phyloP scores from a whole-genome alignment of 345 rosid genomes.

The Viola odorata region DNA sequence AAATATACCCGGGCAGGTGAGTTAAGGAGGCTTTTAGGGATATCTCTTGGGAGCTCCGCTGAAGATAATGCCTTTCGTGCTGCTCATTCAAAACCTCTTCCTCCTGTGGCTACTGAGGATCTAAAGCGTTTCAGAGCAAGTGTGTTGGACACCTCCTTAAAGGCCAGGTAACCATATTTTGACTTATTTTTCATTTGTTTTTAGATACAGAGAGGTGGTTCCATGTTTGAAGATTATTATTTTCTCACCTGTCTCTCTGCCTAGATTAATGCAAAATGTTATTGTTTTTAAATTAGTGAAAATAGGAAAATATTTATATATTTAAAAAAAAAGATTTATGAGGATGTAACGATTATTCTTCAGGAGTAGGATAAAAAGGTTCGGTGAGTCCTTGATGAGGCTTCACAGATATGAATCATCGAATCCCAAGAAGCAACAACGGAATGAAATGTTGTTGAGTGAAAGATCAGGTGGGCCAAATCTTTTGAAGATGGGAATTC shows the following conservation, averaged over 20 bases:
- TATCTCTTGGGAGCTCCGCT: slow-evolving; percentile 27
- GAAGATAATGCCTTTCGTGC: slow-evolving; percentile 45
- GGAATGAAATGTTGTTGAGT: slow-evolving; percentile 33
- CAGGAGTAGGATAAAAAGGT: slow-evolving; percentile 40
- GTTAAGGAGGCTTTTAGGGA: slow-evolving; percentile 40
- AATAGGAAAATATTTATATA: too few species aligned
- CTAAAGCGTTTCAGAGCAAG: slow-evolving; percentile 38
- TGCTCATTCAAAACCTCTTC: slow-evolving; percentile 35
- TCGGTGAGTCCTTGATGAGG: slow-evolving; percentile 33
- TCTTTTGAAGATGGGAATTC: slow-evolving; percentile 32
- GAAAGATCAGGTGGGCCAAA: slow-evolving; percentile 39
- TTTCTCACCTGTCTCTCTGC: neutral
- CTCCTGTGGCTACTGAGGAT: slow-evolving; percentile 40
- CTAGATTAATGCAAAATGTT: neutral
- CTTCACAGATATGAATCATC: slow-evolving; percentile 34
- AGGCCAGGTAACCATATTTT: slow-evolving; percentile 39
- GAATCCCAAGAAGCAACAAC: slow-evolving; percentile 37
- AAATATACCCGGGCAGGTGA: slow-evolving; percentile 34
- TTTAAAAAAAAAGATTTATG: too few species aligned
- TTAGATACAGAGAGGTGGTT: slow-evolving; percentile 7
- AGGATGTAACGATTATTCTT: neutral
- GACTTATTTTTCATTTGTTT: neutral
- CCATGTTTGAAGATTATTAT: slow-evolving; percentile 8
- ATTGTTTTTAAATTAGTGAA: neutral
- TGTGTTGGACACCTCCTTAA: slow-evolving; percentile 24